phyloP scores from a whole-genome alignment of 164 flowering plant species.

The Macadamia tetraphylla region DNA sequence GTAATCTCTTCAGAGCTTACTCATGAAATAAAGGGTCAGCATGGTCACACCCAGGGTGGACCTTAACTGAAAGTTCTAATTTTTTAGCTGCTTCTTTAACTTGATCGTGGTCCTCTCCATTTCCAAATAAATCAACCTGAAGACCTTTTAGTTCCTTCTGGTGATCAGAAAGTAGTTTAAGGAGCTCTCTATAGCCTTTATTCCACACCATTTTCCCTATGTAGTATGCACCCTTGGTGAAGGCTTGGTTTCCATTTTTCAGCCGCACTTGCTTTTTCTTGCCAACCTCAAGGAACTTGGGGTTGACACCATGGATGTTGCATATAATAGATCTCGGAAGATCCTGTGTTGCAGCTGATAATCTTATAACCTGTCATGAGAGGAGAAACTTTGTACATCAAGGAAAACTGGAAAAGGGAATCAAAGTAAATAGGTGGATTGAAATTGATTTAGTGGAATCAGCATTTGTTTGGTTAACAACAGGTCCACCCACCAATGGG shows the following conservation, averaged over 20 bases:
- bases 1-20: constrained; percentile 39
- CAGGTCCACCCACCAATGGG: too few species aligned
- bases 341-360: constrained; percentile 97
- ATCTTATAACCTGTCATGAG: constrained; percentile 61
- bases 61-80: constrained; percentile 49
- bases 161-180: constrained; percentile 58
- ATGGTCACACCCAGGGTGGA: constrained; percentile 89
- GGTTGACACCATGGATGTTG: constrained; percentile 96
- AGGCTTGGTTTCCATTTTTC: constrained; percentile 40
- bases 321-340: constrained; percentile 79
- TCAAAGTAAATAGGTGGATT: too few species aligned
- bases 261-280: constrained; percentile 53
- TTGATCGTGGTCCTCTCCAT: constrained; percentile 79
- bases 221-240: constrained; percentile 75
- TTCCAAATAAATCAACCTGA: constrained; percentile 82
- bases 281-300: constrained; percentile 84
- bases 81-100: constrained; percentile 65
- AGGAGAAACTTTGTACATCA: neutral
- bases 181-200: constrained; percentile 88
- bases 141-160: constrained; percentile 67
- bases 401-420: too few species aligned
- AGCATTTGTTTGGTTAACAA: too few species aligned
- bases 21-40: constrained; percentile 89
- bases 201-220: constrained; percentile 98
- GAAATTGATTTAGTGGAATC: too few species aligned